Base-by-base conservation (phyloP, 2,329 filamentous ascomycete species). In the Verticillium zaregamsianum region DNA sequence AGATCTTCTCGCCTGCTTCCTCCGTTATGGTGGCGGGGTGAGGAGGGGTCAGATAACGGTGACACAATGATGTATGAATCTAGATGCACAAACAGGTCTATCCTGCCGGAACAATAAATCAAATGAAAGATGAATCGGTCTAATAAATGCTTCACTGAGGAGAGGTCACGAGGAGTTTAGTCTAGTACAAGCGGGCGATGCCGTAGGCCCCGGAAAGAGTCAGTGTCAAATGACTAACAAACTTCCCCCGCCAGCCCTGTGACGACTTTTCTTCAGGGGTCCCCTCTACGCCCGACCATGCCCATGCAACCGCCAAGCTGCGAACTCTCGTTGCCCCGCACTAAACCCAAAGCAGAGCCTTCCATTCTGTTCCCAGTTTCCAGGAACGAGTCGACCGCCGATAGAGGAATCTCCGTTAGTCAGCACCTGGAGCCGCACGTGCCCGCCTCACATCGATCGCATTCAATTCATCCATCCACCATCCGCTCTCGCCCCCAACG, bases 161-260 rank as follows among this genome's bases (percentile, higher is more conserved):
- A 25, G 23, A 11, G 45, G 45, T 49, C 45, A 49, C 20, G 45
- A 23, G 45, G 45, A 12, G 20, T 49, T 8, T 49, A 49, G 45
- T 20, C n/a, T 20, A 49, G 20, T 49, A 15, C n/a, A n/a, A n/a
- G n/a, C 15, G n/a, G 39, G 17, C 17, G 39, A 45, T n/a, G 20
- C 17, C 15, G 17, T 11, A n/a, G 45, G 7, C 14, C 14, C 37
- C 37, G 37, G 45, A 23, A 49, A 49, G 45, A 49, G 45, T 49
- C 45, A 49, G 45, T 49, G 39, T 45, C n/a, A 32, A 37, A 37
- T 57, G 55, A 57, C 55, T 57, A 57, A 57, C 55, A 57, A 11
- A 17, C 17, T 25, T 14, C 33, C 28, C 31, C 55, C 55, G 23
- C 28, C 49, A 17, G 32, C 8, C 32, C 17, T n/a, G 32, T 57